Evolutionary conservation across 805 yeast species (phyloP).

Genomic region (Komagataella pseudopastoris): DNA sequence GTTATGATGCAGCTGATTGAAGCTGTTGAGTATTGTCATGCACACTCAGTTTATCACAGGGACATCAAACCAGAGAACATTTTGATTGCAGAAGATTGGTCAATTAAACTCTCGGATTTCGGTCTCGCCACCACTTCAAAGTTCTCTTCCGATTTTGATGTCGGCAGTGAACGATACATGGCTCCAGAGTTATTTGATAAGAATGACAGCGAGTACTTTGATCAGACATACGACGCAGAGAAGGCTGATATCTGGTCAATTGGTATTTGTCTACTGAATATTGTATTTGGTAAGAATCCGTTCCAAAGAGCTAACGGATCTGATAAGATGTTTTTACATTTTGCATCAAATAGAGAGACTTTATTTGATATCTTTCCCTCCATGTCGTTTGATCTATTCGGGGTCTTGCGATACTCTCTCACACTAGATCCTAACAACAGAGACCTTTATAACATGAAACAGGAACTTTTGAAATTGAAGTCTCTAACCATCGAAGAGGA

Average conservation of each 20-base stretch:
- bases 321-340: constrained; percentile 75
- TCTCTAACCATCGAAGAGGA: constrained; percentile 82
- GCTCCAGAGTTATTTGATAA: constrained; percentile 30
- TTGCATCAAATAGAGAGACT: constrained; percentile 79
- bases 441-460: constrained; percentile 44
- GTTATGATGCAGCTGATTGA: constrained; percentile 32
- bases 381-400: constrained; percentile 76
- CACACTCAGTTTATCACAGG: constrained; percentile 48
- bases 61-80: constrained; percentile 69
- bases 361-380: constrained; percentile 84
- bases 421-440: constrained; percentile 84
- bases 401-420: constrained; percentile 65
- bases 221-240: constrained; percentile 23
- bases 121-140: constrained; percentile 39
- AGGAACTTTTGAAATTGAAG: constrained; percentile 44
- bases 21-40: constrained; percentile 43
- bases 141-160: constrained; percentile 21
- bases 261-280: constrained; percentile 35
- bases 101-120: constrained; percentile 61
- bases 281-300: constrained; percentile 39
- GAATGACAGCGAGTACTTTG: neutral
- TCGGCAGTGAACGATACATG: constrained; percentile 50
- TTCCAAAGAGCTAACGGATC: constrained; percentile 23
- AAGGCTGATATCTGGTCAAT: constrained; percentile 42
- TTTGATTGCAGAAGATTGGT: constrained; percentile 33